A percentile compares a stretch with the other conserved stretches of the same genome.
Conservation (phyloP, 257 asterid genomes). For the Gardenia jasminoides region DNA sequence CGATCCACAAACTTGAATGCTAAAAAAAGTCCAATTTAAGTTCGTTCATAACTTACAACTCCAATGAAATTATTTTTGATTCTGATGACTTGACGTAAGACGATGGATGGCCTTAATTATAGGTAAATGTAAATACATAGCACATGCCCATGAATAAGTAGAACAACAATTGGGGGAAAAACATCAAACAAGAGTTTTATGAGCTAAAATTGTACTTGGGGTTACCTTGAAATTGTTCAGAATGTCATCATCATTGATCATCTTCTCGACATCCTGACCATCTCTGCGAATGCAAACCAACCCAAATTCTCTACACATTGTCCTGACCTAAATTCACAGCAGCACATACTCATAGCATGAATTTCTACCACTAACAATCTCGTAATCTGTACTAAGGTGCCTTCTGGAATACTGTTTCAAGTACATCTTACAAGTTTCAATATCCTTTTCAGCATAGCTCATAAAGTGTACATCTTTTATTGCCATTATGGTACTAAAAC, state of each 20-base stretch:
- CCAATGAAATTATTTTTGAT: neutral
- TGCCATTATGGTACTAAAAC: neutral
- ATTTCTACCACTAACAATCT: neutral
- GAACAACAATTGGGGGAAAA: neutral
- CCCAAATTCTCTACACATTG: slow-evolving; percentile 76
- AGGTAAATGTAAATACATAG: neutral
- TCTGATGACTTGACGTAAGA: neutral
- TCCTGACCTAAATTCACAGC: slow-evolving; percentile 45
- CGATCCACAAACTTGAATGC: too few species aligned
- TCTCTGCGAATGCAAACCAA: slow-evolving; percentile 82
- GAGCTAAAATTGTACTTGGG: neutral
- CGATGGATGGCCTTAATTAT: neutral
- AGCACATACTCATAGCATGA: neutral
- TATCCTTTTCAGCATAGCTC: neutral
- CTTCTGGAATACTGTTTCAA: neutral
- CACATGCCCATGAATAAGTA: neutral
- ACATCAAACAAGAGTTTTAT: neutral
- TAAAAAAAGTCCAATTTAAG: too few species aligned
- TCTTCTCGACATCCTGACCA: slow-evolving; percentile 63
- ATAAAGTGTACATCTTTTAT: neutral
- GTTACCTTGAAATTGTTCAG: slow-evolving; percentile 62
- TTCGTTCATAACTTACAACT: neutral
- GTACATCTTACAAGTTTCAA: neutral
- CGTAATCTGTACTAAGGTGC: neutral
- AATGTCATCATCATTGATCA: slow-evolving; percentile 59